Evolutionary conservation across 1,284 basidiomycete genomes (phyloP), one percentile per base, ranked within the genome.

Genomic region (Moesziomyces aphidis): DNA sequence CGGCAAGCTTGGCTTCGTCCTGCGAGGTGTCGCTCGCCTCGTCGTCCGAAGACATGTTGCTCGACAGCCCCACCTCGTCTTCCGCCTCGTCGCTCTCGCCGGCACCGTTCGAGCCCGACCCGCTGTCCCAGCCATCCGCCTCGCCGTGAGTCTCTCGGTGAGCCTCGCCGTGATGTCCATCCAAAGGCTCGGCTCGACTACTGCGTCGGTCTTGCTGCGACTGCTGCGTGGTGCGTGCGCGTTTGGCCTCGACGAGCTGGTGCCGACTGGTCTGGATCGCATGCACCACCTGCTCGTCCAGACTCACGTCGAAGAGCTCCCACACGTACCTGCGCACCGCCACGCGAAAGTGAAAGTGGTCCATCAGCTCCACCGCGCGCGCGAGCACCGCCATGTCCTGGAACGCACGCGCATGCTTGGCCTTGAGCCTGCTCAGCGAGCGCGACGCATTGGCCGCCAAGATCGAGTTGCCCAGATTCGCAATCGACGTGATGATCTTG

Each of bases 381-480:
- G 64, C 68, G 28, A 82, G 52, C 47, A 84, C 73, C 31, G 76
- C 55, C 19, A 68, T 24, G 36, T 78, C 68, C 19, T 56, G 52
- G 51, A 83, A 84, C 26, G 64, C 54, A 31, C 50, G 55, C 31
- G 62, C 72, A 62, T 80, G 65, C 52, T 78, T 67, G 19, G 68
- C 90, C 74, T 95, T 95, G 4, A 80, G 55, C 60, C 75, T 78
- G 48, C 70, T 61, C 11, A 84, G 61, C 48, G 75, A 71, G 21
- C 75, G 70, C 36, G 74, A 72, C 4, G 82, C 77, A 15, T 78
- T 79, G 24, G 77, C 75, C 1, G 95, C 95, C 59, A 99, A 91
- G 55, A 99, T 95, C 24, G 95, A 94, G 80, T 99, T 99, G 50
- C 93, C 92, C 44, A 99, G 87, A 82, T 98, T 97, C 77, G 95